phyloP scores from a whole-genome alignment of 257 asterid genomes.

The Paraleonurus japonicus region DNA sequence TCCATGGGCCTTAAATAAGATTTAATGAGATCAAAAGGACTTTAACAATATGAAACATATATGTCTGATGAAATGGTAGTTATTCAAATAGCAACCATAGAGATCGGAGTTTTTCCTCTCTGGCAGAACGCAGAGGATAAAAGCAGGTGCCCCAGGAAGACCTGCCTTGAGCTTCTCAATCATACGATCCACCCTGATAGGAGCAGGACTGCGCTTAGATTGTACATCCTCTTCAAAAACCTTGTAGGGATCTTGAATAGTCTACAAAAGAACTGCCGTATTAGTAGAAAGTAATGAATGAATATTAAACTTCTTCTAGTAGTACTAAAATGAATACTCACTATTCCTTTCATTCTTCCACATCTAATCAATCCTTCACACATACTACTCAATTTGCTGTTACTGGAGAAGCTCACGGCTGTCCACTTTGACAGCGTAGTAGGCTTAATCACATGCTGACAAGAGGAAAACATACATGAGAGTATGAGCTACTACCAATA shows the following conservation, averaged over 20 bases:
- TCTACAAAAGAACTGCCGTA: conserved; percentile 24
- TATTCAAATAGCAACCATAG: conserved; percentile 43
- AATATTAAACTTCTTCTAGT: too few relatives aligned
- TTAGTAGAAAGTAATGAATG: not conserved
- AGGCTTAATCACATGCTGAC: conserved; percentile 53
- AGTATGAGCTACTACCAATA: conserved; percentile 4
- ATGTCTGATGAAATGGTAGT: not conserved
- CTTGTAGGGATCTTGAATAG: conserved; percentile 24
- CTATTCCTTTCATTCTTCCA: conserved; percentile 67
- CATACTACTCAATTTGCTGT: conserved; percentile 36
- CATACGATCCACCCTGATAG: conserved; percentile 62
- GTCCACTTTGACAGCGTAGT: conserved; percentile 46
- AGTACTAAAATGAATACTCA: too few relatives aligned
- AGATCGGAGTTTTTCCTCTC: conserved; percentile 66
- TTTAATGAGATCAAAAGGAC: not conserved
- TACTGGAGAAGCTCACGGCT: conserved; percentile 63
- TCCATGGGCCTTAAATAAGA: conserved; percentile 72
- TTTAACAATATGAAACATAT: not conserved
- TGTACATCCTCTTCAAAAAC: conserved; percentile 43
- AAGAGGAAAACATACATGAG: conserved; percentile 3
- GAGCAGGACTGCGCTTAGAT: conserved; percentile 44
- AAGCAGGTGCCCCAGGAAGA: conserved; percentile 51
- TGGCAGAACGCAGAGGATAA: conserved; percentile 64
- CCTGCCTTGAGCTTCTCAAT: conserved; percentile 24
- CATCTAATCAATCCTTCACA: conserved; percentile 36